phyloP scores from a whole-genome alignment of 2,329 filamentous ascomycete species.

The Colletotrichum navitas region DNA sequence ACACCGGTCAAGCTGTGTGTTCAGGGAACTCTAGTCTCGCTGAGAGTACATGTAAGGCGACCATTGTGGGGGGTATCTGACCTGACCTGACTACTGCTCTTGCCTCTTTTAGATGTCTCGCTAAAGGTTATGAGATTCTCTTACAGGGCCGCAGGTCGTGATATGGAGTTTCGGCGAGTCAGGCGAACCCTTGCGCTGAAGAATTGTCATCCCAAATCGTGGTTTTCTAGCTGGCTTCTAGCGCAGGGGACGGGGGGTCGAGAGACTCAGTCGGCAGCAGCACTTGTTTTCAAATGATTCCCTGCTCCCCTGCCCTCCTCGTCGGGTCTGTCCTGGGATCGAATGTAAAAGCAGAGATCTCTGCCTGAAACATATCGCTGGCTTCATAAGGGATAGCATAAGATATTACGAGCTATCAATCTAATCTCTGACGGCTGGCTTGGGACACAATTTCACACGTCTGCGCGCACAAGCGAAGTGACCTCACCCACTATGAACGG shows the following conservation, averaged over 20 bases:
- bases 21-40: slow-evolving; percentile 20
- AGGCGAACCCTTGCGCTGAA: slow-evolving; percentile 30
- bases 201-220: slow-evolving; percentile 24
- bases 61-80: no score
- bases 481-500: slow-evolving; percentile 11
- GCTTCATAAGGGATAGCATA: not conserved
- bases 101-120: no score
- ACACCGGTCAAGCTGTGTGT: slow-evolving; percentile 40
- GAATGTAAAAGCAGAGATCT: slow-evolving; percentile 2
- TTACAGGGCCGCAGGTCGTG: slow-evolving; percentile 5
- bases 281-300: not conserved
- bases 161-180: slow-evolving; percentile 33
- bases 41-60: no score
- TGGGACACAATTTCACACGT: slow-evolving; percentile 8
- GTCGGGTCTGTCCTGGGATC: slow-evolving; percentile 4
- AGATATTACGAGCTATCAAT: slow-evolving; percentile 17
- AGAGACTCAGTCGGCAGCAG: slow-evolving; percentile 5
- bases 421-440: slow-evolving; percentile 8
- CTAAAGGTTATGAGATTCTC: slow-evolving; percentile 12
- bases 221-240: slow-evolving; percentile 40
- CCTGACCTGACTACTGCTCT: no score
- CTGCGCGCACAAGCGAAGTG: not conserved
- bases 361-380: not conserved
- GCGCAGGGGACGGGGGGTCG: slow-evolving; percentile 4
- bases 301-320: not conserved